A percentile compares a stretch with the other conserved stretches of the same genome.
These are phyloP conservation scores for Erythrobasidium hasegawianum DNA, from an alignment of 1,284 basidiomycete species.

Conservation along the genomic window DNA sequence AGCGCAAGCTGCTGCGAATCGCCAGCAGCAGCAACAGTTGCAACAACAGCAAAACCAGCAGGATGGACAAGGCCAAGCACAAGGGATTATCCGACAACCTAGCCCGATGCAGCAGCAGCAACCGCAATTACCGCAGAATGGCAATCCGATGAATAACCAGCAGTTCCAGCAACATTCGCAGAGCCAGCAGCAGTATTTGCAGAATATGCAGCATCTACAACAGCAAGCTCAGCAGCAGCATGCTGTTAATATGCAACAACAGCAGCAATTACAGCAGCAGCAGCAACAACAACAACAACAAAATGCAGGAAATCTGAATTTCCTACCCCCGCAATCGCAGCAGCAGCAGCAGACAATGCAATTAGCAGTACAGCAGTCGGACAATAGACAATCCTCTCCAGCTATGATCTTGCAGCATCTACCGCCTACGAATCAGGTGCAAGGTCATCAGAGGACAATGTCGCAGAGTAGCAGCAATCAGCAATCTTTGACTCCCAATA, in stretches of 20 bases:
- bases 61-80: not conserved
- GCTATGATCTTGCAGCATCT: not conserved
- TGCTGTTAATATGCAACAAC: conserved; percentile 14
- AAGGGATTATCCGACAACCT: not conserved
- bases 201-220: conserved; percentile 27
- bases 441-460: conserved; percentile 5
- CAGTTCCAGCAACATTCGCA: conserved; percentile 19
- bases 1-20: not conserved
- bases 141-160: not conserved
- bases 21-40: conserved; percentile 11
- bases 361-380: not conserved
- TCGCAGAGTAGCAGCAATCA: not conserved
- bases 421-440: not conserved
- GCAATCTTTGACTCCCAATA: not conserved
- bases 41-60: conserved; percentile 15
- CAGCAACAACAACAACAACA: not conserved
- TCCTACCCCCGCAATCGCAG: conserved; percentile 4
- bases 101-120: conserved; percentile 7
- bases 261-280: conserved; percentile 9
- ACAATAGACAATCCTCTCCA: not conserved
- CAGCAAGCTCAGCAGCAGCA: conserved; percentile 28
- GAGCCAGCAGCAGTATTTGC: conserved; percentile 23
- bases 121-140: conserved; percentile 1
- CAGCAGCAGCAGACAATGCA: conserved; percentile 13
- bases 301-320: not conserved